Conservation (phyloP, 1,284 basidiomycete genomes). For the Phlebopus sp. region DNA sequence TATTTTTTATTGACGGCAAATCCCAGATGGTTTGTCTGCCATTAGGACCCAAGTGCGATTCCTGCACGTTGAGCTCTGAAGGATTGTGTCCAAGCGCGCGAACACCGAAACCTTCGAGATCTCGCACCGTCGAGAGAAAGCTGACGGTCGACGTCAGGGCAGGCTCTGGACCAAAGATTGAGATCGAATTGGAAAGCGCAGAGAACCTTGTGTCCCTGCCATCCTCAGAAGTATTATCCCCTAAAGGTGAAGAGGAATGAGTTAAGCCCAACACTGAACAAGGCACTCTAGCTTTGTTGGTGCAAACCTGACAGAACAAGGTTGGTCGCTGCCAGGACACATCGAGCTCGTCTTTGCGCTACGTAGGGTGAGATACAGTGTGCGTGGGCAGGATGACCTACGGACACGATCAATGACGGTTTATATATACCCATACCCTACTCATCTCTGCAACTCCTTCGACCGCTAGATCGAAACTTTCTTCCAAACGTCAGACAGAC, state of each 20-base stretch:
- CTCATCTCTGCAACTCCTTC: too few relatives aligned
- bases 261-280: background rate
- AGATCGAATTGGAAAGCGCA: constrained; percentile 35
- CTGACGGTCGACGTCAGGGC: constrained; percentile 5
- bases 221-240: background rate
- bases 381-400: too few relatives aligned
- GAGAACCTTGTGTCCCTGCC: background rate
- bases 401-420: too few relatives aligned
- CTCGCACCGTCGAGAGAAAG: constrained; percentile 17
- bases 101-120: constrained; percentile 30
- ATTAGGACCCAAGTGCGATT: constrained; percentile 77
- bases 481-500: too few relatives aligned
- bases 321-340: too few relatives aligned
- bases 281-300: too few relatives aligned
- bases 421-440: too few relatives aligned
- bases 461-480: too few relatives aligned
- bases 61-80: constrained; percentile 59
- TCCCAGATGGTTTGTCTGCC: constrained; percentile 77
- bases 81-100: constrained; percentile 63
- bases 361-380: too few relatives aligned
- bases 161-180: constrained; percentile 34
- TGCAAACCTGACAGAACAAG: too few relatives aligned
- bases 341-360: too few relatives aligned
- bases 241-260: constrained; percentile 2
- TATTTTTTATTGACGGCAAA: background rate